A percentile compares a stretch with the other conserved stretches of the same genome.
phyloP scores from a whole-genome alignment of 2,329 filamentous ascomycete genomes.

The Pseudocercospora eumusae region DNA sequence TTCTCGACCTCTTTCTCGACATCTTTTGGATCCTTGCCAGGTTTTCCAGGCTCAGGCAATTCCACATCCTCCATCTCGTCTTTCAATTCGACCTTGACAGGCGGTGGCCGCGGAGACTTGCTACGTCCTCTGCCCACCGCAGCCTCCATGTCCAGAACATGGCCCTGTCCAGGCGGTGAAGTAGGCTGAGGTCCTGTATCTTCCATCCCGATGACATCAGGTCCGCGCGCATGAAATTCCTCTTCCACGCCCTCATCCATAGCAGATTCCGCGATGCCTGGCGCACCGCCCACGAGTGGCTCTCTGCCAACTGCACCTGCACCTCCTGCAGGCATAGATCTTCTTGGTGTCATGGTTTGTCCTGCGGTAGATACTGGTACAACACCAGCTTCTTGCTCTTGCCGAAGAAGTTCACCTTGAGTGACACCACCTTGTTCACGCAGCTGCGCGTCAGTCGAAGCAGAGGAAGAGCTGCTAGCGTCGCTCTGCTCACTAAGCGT shows the following conservation, averaged over 20 bases:
- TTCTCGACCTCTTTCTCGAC: constrained; percentile 27
- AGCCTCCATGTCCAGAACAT: constrained; percentile 44
- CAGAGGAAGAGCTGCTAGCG: constrained; percentile 41
- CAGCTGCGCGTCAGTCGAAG: constrained; percentile 38
- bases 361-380: constrained; percentile 55
- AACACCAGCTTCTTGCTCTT: constrained; percentile 80
- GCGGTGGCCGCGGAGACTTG: constrained; percentile 32
- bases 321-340: constrained; percentile 31
- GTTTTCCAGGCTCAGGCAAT: constrained; percentile 23
- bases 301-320: constrained; percentile 34
- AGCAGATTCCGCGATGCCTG: constrained; percentile 34
- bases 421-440: constrained; percentile 61
- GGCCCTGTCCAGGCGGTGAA: constrained; percentile 22
- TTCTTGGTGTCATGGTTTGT: constrained; percentile 36
- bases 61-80: constrained; percentile 22
- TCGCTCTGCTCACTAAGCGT: constrained; percentile 39
- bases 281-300: not conserved
- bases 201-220: constrained; percentile 78
- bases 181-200: constrained; percentile 75
- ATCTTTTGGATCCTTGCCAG: constrained; percentile 28
- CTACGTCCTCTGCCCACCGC: constrained; percentile 41
- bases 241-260: constrained; percentile 45
- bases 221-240: constrained; percentile 76
- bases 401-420: constrained; percentile 80
- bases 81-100: constrained; percentile 3